These are phyloP conservation scores for Neodidymelliopsis sp. DNA, from an alignment of 2,329 filamentous ascomycete species.

Conservation along the genomic window DNA sequence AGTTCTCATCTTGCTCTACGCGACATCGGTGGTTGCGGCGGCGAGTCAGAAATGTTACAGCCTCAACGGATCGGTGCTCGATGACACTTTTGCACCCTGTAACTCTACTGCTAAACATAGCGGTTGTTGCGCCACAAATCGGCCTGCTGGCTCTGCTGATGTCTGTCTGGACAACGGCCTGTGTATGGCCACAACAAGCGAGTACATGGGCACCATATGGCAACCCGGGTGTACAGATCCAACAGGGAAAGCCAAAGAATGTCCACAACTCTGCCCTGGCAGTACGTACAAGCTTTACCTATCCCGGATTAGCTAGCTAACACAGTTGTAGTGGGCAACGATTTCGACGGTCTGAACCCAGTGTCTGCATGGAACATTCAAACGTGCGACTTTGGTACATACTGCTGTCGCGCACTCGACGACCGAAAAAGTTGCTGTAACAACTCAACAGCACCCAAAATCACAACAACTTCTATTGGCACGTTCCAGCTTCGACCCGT, in stretches of 20 bases:
- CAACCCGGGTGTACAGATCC: slow-evolving; percentile 47
- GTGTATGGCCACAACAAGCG: slow-evolving; percentile 42
- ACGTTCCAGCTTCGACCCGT: slow-evolving; percentile 29
- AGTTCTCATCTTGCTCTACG: slow-evolving; percentile 23
- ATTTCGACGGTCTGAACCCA: slow-evolving; percentile 24
- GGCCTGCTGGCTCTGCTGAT: slow-evolving; percentile 31
- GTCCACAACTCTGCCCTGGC: slow-evolving; percentile 41
- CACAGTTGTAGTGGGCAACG: slow-evolving; percentile 14
- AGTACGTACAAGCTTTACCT: slow-evolving; percentile 31
- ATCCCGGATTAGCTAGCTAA: background rate
- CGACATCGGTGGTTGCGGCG: slow-evolving; percentile 21
- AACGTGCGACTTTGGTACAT: slow-evolving; percentile 44
- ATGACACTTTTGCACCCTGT: slow-evolving; percentile 40
- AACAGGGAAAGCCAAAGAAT: slow-evolving; percentile 37
- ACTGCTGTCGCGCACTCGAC: slow-evolving; percentile 42
- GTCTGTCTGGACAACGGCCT: slow-evolving; percentile 45
- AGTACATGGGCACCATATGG: slow-evolving; percentile 43
- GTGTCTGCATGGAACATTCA: slow-evolving; percentile 45
- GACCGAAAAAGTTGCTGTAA: slow-evolving; percentile 41
- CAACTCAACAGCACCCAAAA: slow-evolving; percentile 32
- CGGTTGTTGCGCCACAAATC: slow-evolving; percentile 44
- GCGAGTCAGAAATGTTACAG: slow-evolving; percentile 40
- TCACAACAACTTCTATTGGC: slow-evolving; percentile 34
- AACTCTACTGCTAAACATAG: slow-evolving; percentile 39
- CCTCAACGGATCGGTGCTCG: slow-evolving; percentile 39